Base-by-base conservation (phyloP, 441 rosid genomes). In the Gossypium aridum region DNA sequence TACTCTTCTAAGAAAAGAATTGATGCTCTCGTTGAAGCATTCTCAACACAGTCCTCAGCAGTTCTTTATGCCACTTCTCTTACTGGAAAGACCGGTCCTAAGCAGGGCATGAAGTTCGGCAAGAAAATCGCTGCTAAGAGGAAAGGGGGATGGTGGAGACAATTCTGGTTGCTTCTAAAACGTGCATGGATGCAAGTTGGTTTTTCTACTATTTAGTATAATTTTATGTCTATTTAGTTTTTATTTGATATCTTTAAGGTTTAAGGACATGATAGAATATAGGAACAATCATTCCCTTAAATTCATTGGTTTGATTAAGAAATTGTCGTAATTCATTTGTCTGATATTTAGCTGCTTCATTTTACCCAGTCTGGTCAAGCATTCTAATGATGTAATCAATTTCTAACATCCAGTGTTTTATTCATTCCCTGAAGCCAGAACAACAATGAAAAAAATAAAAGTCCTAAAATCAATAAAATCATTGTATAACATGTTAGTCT, bases 171-270 rank as follows among this genome's bases (percentile, higher is more conserved):
- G 88, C 91, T 95, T 19, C 90, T 92, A 70, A 92, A 78, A 80
- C 97, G 98, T 70, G 99, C 98, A 74, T 95, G 98, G 98, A 85
- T 90, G 97, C 99, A 95, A 87, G 98, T 95, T 80, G 31, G 81
- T 81, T 63, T 55, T 79, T 78, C 73, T 59, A 80, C 57, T 72
- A 3, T 39, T 37, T 57, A 62, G 26, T 72, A 2, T 34, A 17
- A 37, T 17, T 49, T 39, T 31, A 2, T 68, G 73, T 51, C 43
- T 76, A 16, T 59, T 63, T 31, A 67, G 17, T 13, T 22, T 25
- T 73, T 70, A 37, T 31, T 34, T 63, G 12, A 55, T 39, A n/a
- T 61, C 25, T 47, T 60, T 31, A 37, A 13, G 56, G 47, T 53
- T 57, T 45, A 49, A 16, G 53, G 60, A 43, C 81, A 72, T 73